Evolutionary conservation across 2,329 filamentous ascomycete species (phyloP), one percentile per base, ranked within the genome.

Genomic region (Zasmidium angulare): DNA sequence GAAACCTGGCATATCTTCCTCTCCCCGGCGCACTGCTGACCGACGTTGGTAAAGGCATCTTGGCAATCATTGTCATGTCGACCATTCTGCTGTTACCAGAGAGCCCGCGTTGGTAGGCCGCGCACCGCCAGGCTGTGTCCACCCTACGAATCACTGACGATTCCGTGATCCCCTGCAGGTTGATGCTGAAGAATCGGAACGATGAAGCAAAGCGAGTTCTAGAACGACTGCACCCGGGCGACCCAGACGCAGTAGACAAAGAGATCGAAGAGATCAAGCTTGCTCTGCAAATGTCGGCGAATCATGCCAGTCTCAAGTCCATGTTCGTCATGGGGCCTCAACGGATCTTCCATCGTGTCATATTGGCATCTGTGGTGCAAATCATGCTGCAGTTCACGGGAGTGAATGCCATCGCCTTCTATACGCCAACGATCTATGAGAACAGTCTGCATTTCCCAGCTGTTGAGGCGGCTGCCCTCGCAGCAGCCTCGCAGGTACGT

Each of bases 201-300:
- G 86, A 1, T 17, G 36, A 43, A 43, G 36, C 36, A 43, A 43
- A 17, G n/a, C 36, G n/a, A 43, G 36, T 79, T 86, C 66, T 86
- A 83, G 0, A 78, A 79, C 53, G 84, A 85, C 59, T 85, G 84
- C 73, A 86, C 84, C 52, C 52, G 3, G 46, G 22, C 19, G 36
- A 54, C 23, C 36, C 36, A 26, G 40, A 54, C n/a, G 46, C 40
- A 46, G 52, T 54, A 17, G 52, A 54, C 22, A 54, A 54, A 43
- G 52, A 54, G 3, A 26, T 54, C 17, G 36, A 43, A 21, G 43
- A 55, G n/a, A 55, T 55, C 22, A 43, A 55, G 43, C 23, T 55
- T 9, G 43, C 52, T n/a, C 52, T 55, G 7, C 43, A 24, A 31
- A 24, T 54, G 17, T 22, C 52, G 1, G 52, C 31, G n/a, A 47